phyloP scores from a whole-genome alignment of 179 eudicot species.

The Beta lomatogona region DNA sequence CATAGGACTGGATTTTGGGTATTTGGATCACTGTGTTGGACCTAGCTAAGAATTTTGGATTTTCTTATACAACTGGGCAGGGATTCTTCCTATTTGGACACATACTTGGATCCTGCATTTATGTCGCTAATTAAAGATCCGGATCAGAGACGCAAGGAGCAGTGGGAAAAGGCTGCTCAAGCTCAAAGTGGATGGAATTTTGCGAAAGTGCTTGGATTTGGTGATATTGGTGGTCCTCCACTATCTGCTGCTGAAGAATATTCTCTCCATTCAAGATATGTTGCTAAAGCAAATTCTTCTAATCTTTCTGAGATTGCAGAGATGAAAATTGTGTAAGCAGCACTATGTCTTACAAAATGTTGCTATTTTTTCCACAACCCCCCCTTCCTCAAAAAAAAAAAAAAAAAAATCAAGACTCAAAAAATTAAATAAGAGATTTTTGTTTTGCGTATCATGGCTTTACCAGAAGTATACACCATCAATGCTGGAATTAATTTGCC shows the following conservation, averaged over 20 bases:
- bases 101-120: conserved; percentile 93
- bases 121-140: conserved; percentile 97
- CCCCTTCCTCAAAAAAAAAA: not conserved
- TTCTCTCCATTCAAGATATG: conserved; percentile 94
- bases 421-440: no score
- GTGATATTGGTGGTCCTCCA: conserved; percentile 84
- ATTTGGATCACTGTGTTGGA: not conserved
- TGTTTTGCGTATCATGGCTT: no score
- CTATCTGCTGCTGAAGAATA: conserved; percentile 94
- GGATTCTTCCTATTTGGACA: conserved; percentile 76
- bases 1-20: not conserved
- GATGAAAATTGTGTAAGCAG: conserved; percentile 93
- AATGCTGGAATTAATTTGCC: not conserved
- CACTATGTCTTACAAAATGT: conserved; percentile 1
- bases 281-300: conserved; percentile 84
- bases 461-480: not conserved
- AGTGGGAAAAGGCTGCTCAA: conserved; percentile 93
- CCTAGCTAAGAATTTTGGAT: not conserved
- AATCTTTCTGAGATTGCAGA: conserved; percentile 97
- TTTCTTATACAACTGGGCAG: conserved; percentile 42
- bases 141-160: conserved; percentile 89
- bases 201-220: conserved; percentile 85
- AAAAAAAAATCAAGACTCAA: not conserved
- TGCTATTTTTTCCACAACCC: not conserved
- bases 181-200: conserved; percentile 73